Evolutionary conservation across 345 rosid species (phyloP).

Genomic region (Brassica nigra): DNA sequence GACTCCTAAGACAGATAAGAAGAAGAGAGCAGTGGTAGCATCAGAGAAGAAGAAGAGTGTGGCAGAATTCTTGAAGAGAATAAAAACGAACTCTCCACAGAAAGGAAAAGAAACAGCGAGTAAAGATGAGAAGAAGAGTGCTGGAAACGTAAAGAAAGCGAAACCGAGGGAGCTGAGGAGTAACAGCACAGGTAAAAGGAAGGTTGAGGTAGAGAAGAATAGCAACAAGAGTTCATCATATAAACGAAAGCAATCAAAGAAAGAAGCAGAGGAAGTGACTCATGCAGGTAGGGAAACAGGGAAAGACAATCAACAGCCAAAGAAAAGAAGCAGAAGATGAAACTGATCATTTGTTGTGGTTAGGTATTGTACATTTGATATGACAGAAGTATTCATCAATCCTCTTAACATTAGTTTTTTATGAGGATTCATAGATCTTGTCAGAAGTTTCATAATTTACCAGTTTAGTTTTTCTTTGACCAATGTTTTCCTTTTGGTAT

Average conservation of each 20-base stretch:
- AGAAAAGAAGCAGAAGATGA: conserved; percentile 44
- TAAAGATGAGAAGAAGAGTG: conserved; percentile 39
- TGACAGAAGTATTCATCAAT: conserved; percentile 17
- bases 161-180: conserved; percentile 49
- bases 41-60: conserved; percentile 63
- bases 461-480: conserved; percentile 7
- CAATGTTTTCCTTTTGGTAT: background rate
- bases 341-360: background rate
- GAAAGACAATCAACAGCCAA: conserved; percentile 40
- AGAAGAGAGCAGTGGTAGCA: conserved; percentile 32
- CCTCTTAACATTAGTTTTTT: conserved; percentile 8
- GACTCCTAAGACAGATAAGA: conserved; percentile 34
- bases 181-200: conserved; percentile 38
- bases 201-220: conserved; percentile 44
- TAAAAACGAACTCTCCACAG: conserved; percentile 55
- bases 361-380: conserved; percentile 36
- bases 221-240: conserved; percentile 30
- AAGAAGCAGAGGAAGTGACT: conserved; percentile 30
- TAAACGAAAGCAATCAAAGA: conserved; percentile 52
- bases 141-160: conserved; percentile 43
- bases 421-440: conserved; percentile 23
- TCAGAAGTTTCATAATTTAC: conserved; percentile 12
- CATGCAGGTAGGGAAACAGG: conserved; percentile 43
- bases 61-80: conserved; percentile 69
- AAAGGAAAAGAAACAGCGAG: conserved; percentile 39